Evolutionary conservation across 495 filamentous ascomycete genomes (phyloP).

Genomic region (Aspergillus heteromorphus): DNA sequence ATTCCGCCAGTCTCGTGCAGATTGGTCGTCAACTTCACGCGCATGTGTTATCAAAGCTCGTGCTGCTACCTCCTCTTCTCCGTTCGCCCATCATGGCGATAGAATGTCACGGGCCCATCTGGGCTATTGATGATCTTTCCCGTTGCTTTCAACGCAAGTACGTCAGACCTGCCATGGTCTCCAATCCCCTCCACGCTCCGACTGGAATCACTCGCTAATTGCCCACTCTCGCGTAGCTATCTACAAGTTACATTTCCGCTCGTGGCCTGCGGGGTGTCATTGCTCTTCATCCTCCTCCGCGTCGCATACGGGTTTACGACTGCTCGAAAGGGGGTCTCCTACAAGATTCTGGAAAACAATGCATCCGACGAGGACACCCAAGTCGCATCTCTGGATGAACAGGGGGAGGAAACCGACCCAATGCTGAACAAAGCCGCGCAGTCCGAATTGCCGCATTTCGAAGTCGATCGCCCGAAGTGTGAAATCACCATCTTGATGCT

Average conservation of each 20-base stretch:
- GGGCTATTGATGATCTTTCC: constrained; percentile 84
- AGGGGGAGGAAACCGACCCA: constrained; percentile 61
- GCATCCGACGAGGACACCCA: constrained; percentile 43
- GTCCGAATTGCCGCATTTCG: constrained; percentile 62
- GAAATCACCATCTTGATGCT: constrained; percentile 63
- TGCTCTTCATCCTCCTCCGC: constrained; percentile 55
- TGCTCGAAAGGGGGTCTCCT: constrained; percentile 30
- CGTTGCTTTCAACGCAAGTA: constrained; percentile 86
- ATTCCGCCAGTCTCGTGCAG: background rate
- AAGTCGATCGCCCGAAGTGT: constrained; percentile 69
- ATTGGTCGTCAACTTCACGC: background rate
- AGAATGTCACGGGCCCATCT: constrained; percentile 73
- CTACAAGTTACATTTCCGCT: constrained; percentile 81
- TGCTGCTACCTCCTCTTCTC: background rate
- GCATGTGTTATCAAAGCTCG: constrained; percentile 4
- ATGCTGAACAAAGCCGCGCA: constrained; percentile 58
- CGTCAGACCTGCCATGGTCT: constrained; percentile 20
- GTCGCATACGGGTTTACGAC: constrained; percentile 47
- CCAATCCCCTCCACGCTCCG: background rate
- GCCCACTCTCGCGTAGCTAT: constrained; percentile 54
- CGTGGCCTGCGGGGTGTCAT: constrained; percentile 60
- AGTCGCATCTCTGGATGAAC: constrained; percentile 42
- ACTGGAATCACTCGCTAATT: constrained; percentile 7
- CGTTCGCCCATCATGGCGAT: constrained; percentile 49
- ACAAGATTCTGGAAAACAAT: constrained; percentile 33